Conservation (phyloP, 208 protist genomes). For the Strigomonas culicis region DNA sequence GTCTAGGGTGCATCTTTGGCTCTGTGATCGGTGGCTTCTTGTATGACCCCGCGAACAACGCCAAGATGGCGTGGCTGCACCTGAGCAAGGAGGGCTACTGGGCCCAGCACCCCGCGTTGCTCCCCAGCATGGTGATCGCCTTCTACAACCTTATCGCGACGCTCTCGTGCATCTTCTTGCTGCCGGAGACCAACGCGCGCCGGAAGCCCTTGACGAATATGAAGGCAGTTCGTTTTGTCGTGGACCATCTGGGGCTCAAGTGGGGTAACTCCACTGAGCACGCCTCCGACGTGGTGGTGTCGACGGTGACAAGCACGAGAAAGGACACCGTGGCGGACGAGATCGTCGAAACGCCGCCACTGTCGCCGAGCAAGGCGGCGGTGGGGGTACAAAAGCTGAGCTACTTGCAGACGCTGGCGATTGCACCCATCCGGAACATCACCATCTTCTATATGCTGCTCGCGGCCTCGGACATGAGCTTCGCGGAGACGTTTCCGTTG, state of each 20-base stretch:
- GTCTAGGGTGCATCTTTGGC: conserved; percentile 65
- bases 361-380: neutral
- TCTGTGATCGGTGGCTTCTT: conserved; percentile 61
- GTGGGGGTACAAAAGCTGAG: conserved; percentile 12
- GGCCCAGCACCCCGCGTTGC: conserved; percentile 50
- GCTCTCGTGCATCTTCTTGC: conserved; percentile 28
- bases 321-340: neutral
- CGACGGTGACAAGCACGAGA: neutral
- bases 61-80: conserved; percentile 18
- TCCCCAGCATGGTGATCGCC: conserved; percentile 52
- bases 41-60: conserved; percentile 49
- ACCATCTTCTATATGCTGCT: conserved; percentile 71
- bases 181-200: conserved; percentile 54
- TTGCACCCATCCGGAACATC: conserved; percentile 38
- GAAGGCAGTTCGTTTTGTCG: conserved; percentile 17
- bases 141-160: conserved; percentile 53
- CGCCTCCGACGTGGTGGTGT: neutral
- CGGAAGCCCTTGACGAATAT: conserved; percentile 20
- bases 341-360: neutral
- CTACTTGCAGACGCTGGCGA: conserved; percentile 47
- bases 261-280: neutral
- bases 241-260: conserved; percentile 12
- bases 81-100: conserved; percentile 33
- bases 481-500: conserved; percentile 52
- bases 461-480: conserved; percentile 52